Evolutionary conservation across 2,329 filamentous ascomycete genomes (phyloP).

Genomic region (Geosmithia flava): DNA sequence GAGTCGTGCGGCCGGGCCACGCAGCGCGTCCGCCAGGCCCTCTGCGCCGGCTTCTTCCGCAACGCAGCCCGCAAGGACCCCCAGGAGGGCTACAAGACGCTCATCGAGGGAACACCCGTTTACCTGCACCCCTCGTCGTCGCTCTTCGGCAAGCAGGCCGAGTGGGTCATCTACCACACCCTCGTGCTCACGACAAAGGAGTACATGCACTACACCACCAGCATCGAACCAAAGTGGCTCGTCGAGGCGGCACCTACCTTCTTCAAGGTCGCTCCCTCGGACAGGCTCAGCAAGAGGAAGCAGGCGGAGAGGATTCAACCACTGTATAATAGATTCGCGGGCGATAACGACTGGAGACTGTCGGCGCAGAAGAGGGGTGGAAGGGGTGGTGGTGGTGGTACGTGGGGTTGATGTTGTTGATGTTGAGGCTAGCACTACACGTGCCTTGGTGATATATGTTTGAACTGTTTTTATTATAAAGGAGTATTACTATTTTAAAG

Average conservation of each 20-base stretch:
- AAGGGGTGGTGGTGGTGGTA: slow-evolving; percentile 74
- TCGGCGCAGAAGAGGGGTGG: slow-evolving; percentile 79
- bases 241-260: slow-evolving; percentile 97
- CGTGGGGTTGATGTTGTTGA: slow-evolving; percentile 76
- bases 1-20: slow-evolving; percentile 81
- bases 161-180: slow-evolving; percentile 91
- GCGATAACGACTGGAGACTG: slow-evolving; percentile 90
- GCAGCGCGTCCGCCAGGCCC: slow-evolving; percentile 71
- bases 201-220: slow-evolving; percentile 92
- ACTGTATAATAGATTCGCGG: slow-evolving; percentile 82
- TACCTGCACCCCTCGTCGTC: slow-evolving; percentile 89
- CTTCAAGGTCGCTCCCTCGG: slow-evolving; percentile 90
- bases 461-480: not conserved
- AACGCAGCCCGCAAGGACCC: slow-evolving; percentile 92
- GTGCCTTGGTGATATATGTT: no score
- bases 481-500: no score
- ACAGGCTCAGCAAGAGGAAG: slow-evolving; percentile 80
- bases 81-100: slow-evolving; percentile 92
- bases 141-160: slow-evolving; percentile 87
- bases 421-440: no score
- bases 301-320: slow-evolving; percentile 92
- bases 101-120: slow-evolving; percentile 89
- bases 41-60: slow-evolving; percentile 92
- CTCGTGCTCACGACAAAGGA: slow-evolving; percentile 91
- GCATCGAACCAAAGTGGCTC: slow-evolving; percentile 87